phyloP scores from a whole-genome alignment of 768 basidiomycete genomes.

The Macrolepiota albuminosa region DNA sequence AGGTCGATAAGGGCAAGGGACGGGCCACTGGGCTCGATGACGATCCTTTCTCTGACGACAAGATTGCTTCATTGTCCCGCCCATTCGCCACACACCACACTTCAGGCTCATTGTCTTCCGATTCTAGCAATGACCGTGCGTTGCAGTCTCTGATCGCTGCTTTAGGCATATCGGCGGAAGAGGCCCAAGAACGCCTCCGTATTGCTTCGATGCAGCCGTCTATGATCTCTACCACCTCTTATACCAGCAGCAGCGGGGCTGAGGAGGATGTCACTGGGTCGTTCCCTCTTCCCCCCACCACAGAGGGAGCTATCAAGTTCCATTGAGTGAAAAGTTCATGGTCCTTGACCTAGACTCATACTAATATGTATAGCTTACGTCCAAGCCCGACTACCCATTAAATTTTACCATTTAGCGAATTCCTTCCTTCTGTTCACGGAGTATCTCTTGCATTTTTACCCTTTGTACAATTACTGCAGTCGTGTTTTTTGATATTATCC shows the following conservation, averaged over 20 bases:
- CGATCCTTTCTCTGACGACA: slow-evolving; percentile 39
- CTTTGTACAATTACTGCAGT: background rate
- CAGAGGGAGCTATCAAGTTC: slow-evolving; percentile 5
- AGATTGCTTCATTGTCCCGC: slow-evolving; percentile 25
- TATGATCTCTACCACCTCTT: slow-evolving; percentile 29
- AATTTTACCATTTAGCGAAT: background rate
- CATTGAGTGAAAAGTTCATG: slow-evolving; percentile 1
- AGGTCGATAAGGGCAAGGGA: slow-evolving; percentile 22
- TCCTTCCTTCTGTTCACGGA: background rate
- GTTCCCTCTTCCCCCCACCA: slow-evolving; percentile 36
- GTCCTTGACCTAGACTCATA: slow-evolving; percentile 6
- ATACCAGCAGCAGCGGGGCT: slow-evolving; percentile 22
- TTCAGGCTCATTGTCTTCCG: slow-evolving; percentile 31
- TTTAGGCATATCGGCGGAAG: slow-evolving; percentile 46
- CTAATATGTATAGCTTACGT: slow-evolving; percentile 2
- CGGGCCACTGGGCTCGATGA: slow-evolving; percentile 14
- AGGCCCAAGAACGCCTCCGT: slow-evolving; percentile 45
- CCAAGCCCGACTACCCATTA: background rate
- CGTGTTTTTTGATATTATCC: background rate
- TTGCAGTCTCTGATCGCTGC: slow-evolving; percentile 65
- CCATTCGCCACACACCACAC: slow-evolving; percentile 27
- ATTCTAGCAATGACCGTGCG: slow-evolving; percentile 47
- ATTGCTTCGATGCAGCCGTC: slow-evolving; percentile 60
- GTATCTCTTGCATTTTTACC: background rate
- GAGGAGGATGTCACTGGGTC: slow-evolving; percentile 34